Percentiles rank a stretch among this genome's conserved stretches.
These are phyloP conservation scores for Jaltomata sinuosa DNA, from an alignment of 257 asterid genomes.

Conservation along the genomic window DNA sequence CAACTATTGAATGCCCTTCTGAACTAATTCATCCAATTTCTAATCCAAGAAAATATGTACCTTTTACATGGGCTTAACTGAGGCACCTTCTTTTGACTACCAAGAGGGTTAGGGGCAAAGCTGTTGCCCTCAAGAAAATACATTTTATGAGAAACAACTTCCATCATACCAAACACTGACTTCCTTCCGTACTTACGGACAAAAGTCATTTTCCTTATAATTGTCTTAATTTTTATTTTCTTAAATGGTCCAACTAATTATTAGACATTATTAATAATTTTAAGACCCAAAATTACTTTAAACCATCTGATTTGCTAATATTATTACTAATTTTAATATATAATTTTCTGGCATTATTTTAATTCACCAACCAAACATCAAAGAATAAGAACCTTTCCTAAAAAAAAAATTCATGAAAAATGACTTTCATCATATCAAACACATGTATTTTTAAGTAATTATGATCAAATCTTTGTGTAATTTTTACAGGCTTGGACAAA, in stretches of 20 bases:
- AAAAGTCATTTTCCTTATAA: background rate
- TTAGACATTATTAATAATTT: background rate
- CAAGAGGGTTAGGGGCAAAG: conserved; percentile 20
- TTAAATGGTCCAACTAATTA: background rate
- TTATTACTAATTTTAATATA: background rate
- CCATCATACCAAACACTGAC: background rate
- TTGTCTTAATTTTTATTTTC: background rate
- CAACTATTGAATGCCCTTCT: conserved; percentile 8
- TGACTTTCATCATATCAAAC: background rate
- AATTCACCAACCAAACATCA: background rate
- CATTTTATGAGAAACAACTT: no score
- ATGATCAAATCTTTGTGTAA: background rate
- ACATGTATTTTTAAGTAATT: background rate
- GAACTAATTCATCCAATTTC: background rate
- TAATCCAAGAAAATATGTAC: conserved; percentile 15
- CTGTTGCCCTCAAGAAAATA: background rate
- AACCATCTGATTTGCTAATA: background rate
- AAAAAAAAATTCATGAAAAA: background rate
- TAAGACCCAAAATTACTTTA: background rate
- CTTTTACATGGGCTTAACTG: conserved; percentile 21
- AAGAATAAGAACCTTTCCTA: background rate
- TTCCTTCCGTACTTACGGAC: no score
- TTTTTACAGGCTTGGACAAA: conserved; percentile 16
- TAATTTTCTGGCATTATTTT: background rate
- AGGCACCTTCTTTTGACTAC: conserved; percentile 8